Conservation (phyloP, 1,139 yeast genomes). For the Yamadazyma aaseri region DNA sequence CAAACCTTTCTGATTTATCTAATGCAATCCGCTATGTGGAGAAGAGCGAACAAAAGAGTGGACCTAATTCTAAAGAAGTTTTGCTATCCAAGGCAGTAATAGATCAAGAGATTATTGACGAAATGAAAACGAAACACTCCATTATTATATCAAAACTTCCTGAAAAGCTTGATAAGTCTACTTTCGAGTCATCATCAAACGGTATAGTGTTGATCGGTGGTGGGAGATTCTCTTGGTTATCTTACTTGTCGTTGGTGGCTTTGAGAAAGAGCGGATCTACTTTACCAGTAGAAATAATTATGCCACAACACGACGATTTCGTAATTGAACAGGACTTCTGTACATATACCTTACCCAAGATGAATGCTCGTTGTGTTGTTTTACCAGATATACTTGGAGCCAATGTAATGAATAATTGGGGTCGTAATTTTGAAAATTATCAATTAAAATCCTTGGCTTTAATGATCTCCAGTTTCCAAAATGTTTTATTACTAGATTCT, state of each 20-base stretch:
- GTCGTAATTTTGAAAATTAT: conserved; percentile 27
- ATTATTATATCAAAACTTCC: conserved; percentile 27
- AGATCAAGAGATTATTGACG: conserved; percentile 21
- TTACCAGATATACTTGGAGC: conserved; percentile 38
- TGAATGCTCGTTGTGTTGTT: conserved; percentile 31
- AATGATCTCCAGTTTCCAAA: conserved; percentile 38
- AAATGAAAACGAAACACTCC: conserved; percentile 26
- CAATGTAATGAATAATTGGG: conserved; percentile 32
- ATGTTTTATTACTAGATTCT: conserved; percentile 40
- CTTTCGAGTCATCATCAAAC: conserved; percentile 25
- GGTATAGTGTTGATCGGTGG: conserved; percentile 44
- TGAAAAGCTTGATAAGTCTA: conserved; percentile 19
- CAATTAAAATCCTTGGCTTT: conserved; percentile 39
- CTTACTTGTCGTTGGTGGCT: conserved; percentile 34
- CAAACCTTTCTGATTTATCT: conserved; percentile 15
- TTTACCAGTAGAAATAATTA: conserved; percentile 37
- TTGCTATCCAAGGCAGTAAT: conserved; percentile 31
- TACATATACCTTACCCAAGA: conserved; percentile 21
- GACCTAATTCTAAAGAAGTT: conserved; percentile 26
- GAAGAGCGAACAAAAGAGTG: conserved; percentile 22
- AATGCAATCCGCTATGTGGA: conserved; percentile 25
- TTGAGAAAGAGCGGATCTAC: conserved; percentile 35
- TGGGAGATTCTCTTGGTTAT: conserved; percentile 37
- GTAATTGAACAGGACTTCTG: conserved; percentile 29
- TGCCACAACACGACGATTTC: conserved; percentile 34